Evolutionary conservation across 306 rosid species (phyloP), one percentile per base, ranked within the genome.

Genomic region (Myrica gale): DNA sequence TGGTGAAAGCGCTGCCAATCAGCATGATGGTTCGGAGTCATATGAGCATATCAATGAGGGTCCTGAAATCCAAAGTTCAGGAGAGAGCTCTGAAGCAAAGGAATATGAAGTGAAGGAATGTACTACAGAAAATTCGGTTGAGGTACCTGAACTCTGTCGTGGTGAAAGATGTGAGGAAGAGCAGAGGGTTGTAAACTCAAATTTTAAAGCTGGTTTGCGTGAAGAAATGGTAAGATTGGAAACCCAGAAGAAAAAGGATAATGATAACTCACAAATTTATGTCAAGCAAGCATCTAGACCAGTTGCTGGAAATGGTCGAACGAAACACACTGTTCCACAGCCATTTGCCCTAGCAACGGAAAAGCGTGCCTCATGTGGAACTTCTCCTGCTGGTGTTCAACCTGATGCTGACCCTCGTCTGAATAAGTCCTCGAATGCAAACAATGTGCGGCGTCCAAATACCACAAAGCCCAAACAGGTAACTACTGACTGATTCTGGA

Each of bases 51-150:
- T 89, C 79, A 88, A 81, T 77, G 97, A 83, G 70, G 82, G 79
- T 74, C 63, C 70, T 78, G 97, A 88, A 72, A 82, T 58, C 75
- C 90, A 84, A 76, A 85, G 87, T 78, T 90, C 91, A 56, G 97
- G 84, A 74, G 96, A 95, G 72, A 91, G 92, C 82, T 76, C 77
- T 55, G 88, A 87, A 74, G 77, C 85, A 13, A 94, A 89, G 87
- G 99, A 92, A 72, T 92, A 89, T 69, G 99, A 92, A 75, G 97
- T 92, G 88, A 96, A 95, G 84, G 99, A 96, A 79, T 96, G 99
- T 78, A 96, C 98, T 26, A 88, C 88, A 65, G 99, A 96, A 82
- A 83, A 81, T 80, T 80, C 93, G 63, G 79, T 90, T 70, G 85
- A 84, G 73, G 76, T 58, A 41, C 78, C 88, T 62, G 79, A 80